Percentiles rank a stretch among this genome's conserved stretches.
phyloP scores from a whole-genome alignment of 2,329 filamentous ascomycete genomes.

The Bipolaris victoriae region DNA sequence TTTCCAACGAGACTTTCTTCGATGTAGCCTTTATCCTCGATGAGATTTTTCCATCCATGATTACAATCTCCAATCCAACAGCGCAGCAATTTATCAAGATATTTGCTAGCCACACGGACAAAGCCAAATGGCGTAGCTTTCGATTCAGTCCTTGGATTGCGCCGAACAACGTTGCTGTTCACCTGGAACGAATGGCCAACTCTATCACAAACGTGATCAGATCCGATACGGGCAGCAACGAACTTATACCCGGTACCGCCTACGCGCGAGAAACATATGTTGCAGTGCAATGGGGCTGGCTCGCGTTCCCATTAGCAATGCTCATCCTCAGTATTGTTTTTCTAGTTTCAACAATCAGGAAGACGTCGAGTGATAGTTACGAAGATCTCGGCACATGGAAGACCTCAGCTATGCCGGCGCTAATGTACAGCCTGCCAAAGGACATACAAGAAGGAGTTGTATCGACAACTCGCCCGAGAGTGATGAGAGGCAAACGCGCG shows the following conservation, averaged over 20 bases:
- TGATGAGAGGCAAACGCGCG: not conserved
- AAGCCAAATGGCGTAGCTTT: not conserved
- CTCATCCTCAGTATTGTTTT: conserved; percentile 30
- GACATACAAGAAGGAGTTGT: conserved; percentile 2
- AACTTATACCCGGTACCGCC: conserved; percentile 14
- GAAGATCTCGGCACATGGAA: conserved; percentile 33
- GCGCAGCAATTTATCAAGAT: conserved; percentile 1
- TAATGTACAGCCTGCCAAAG: conserved; percentile 30
- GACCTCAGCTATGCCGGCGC: conserved; percentile 32
- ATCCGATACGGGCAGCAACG: conserved; percentile 12
- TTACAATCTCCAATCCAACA: not conserved
- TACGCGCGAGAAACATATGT: conserved; percentile 9
- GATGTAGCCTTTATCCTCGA: conserved; percentile 4
- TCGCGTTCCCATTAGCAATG: conserved; percentile 35
- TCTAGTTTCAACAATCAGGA: conserved; percentile 33
- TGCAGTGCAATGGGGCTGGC: conserved; percentile 38
- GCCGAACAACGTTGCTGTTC: conserved; percentile 29
- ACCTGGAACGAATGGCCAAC: conserved; percentile 28
- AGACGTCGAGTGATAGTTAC: conserved; percentile 21
- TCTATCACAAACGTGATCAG: conserved; percentile 24
- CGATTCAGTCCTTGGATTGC: conserved; percentile 25
- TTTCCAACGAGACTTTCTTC: conserved; percentile 9
- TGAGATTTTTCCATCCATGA: conserved; percentile 17
- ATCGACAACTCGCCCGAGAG: not conserved
- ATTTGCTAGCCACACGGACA: not conserved